A percentile compares a stretch with the other conserved stretches of the same genome.
phyloP scores from a whole-genome alignment of 768 basidiomycete species.

The Rhodosporidiobolus odoratus region DNA sequence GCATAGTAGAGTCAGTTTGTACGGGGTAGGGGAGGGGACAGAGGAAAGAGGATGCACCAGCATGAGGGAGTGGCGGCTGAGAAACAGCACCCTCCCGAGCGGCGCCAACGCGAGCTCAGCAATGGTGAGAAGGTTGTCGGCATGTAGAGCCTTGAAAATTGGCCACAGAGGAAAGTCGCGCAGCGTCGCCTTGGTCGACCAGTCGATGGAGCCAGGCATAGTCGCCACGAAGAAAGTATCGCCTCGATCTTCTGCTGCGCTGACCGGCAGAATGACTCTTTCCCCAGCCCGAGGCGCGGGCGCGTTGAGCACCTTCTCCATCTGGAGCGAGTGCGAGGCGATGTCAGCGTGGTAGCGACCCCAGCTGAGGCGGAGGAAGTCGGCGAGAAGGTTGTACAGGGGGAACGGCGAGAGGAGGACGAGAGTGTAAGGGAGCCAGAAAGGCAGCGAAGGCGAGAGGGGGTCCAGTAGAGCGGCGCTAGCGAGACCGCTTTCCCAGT shows the following conservation, averaged over 20 bases:
- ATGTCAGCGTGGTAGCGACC: constrained; percentile 53
- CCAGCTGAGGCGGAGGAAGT: constrained; percentile 93
- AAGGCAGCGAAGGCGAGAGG: constrained; percentile 43
- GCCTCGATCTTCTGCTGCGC: constrained; percentile 19
- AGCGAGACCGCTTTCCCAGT: constrained; percentile 40
- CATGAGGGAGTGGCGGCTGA: constrained; percentile 84
- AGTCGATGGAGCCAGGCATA: constrained; percentile 41
- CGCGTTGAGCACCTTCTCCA: constrained; percentile 43
- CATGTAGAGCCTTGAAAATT: constrained; percentile 81
- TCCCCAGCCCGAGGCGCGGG: constrained; percentile 45
- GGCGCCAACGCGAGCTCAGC: constrained; percentile 79
- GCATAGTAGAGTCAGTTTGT: background rate
- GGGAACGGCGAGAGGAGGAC: constrained; percentile 49
- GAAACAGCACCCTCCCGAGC: constrained; percentile 78
- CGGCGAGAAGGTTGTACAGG: constrained; percentile 70
- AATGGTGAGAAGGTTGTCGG: constrained; percentile 87
- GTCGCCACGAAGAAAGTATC: constrained; percentile 20
- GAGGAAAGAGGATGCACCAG: constrained; percentile 51
- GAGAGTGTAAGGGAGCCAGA: constrained; percentile 89
- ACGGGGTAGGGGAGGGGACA: background rate
- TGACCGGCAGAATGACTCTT: constrained; percentile 33
- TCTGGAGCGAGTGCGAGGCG: constrained; percentile 23
- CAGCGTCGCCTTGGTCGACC: background rate
- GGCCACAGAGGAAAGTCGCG: constrained; percentile 79
- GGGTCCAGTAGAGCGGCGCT: background rate